Evolutionary conservation across 108 stramenopile species (phyloP).

Genomic region (Skeletonema grethae): DNA sequence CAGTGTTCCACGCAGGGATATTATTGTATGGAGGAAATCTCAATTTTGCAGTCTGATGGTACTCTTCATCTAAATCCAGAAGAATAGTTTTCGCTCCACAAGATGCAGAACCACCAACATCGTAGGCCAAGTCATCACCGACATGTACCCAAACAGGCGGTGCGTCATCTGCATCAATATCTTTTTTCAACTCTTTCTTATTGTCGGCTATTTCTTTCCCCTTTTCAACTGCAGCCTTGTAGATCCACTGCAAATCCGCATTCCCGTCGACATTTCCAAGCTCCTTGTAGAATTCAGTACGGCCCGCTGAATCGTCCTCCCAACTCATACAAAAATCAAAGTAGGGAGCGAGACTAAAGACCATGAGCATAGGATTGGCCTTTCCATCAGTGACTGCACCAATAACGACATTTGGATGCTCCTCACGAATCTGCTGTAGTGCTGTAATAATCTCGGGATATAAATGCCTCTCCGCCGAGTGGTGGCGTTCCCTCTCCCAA

Average conservation of each 20-base stretch:
- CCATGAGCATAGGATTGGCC: slow-evolving; percentile 87
- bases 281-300: slow-evolving; percentile 80
- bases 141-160: slow-evolving; percentile 82
- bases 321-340: slow-evolving; percentile 91
- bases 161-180: slow-evolving; percentile 33
- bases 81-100: slow-evolving; percentile 89
- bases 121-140: slow-evolving; percentile 89
- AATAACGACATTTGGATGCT: slow-evolving; percentile 81
- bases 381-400: slow-evolving; percentile 90
- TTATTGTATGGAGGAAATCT: slow-evolving; percentile 60
- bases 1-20: slow-evolving; percentile 77
- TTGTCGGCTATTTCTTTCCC: slow-evolving; percentile 64
- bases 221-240: slow-evolving; percentile 80
- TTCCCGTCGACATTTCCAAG: slow-evolving; percentile 61
- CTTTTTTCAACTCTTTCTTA: slow-evolving; percentile 46
- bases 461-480: slow-evolving; percentile 84
- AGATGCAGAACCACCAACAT: slow-evolving; percentile 76
- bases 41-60: slow-evolving; percentile 79
- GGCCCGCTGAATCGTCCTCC: slow-evolving; percentile 85
- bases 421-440: slow-evolving; percentile 71
- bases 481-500: slow-evolving; percentile 91
- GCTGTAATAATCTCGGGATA: slow-evolving; percentile 72
- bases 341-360: slow-evolving; percentile 83
- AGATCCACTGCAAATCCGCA: slow-evolving; percentile 89
- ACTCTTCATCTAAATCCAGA: slow-evolving; percentile 70